Base-by-base conservation (phyloP, 1,139 yeast species). In the Scheffersomyces segobiensis region DNA sequence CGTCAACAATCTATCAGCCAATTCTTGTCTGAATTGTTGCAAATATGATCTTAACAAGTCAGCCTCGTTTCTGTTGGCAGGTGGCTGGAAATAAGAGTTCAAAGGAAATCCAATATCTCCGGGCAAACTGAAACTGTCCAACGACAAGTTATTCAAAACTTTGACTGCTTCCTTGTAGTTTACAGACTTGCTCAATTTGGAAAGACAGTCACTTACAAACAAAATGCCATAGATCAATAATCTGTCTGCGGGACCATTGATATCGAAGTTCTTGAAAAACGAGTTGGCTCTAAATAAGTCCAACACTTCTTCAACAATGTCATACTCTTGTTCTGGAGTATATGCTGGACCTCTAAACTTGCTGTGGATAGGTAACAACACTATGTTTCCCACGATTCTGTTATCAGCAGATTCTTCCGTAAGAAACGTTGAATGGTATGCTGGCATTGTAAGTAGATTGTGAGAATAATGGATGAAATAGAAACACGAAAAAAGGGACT, bases 31-130 rank as follows among this genome's bases (percentile, higher is more conserved):
- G 77, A 96, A 93, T 72, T 95, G 99, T 64, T 87, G 87, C 65
- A 95, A 81, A 72, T 95, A 95, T 42, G 86, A 81, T 66, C 96
- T 85, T 71, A 96, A 83, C 58, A 92, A 78, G 57, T 93, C 96
- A 55, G 87, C 87, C 61, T 93, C 97, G 59, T 82, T 81, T 65
- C 88, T 87, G 67, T 88, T 91, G 50, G 81, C 77, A 18, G 98
- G 96, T 5, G 97, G 85, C 58, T 84, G 82, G 71, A 93, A 95
- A 58, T 95, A 82, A 0, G 93, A 83, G 74, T 93, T 93, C 73
- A 95, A 80, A 14, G 98, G 98, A 80, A 95, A 95, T 18, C 95
- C 93, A 20, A 95, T 87, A 63, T 95, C 98, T 19, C 99, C 99
- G 0, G 99, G 99, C 62, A 96, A 83, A 22, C 95, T 82, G 71